phyloP scores from a whole-genome alignment of 108 stramenopile genomes.

The Cyclostephanos tholiformis region DNA sequence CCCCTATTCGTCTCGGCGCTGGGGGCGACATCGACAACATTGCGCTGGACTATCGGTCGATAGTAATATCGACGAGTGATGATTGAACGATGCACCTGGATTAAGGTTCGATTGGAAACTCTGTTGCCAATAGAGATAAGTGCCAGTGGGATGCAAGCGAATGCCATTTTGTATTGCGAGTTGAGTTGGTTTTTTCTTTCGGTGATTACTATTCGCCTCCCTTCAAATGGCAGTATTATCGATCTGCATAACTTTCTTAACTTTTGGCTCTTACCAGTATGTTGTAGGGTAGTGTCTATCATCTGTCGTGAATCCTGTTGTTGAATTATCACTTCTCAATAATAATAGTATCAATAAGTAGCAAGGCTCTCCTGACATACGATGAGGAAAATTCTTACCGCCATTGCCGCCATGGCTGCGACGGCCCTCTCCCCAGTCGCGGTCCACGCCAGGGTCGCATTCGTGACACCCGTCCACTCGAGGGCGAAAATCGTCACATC shows the following conservation, averaged over 20 bases:
- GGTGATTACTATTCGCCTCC: too few species aligned
- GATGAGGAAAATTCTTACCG: not conserved
- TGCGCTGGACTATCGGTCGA: not conserved
- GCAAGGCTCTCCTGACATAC: not conserved
- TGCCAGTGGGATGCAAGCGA: not conserved
- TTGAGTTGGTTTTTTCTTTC: too few species aligned
- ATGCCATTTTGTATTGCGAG: not conserved
- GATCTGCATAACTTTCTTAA: too few species aligned
- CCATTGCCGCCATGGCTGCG: not conserved
- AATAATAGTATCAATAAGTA: too few species aligned
- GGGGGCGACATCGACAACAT: not conserved
- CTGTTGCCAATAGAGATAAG: not conserved
- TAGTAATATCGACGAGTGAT: not conserved
- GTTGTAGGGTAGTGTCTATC: too few species aligned
- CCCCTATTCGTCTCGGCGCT: not conserved
- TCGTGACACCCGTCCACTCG: conserved; percentile 12
- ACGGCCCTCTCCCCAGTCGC: not conserved
- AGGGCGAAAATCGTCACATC: conserved; percentile 11
- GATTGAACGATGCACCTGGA: not conserved
- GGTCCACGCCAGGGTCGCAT: conserved; percentile 21
- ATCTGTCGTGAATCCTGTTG: too few species aligned
- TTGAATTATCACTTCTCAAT: too few species aligned
- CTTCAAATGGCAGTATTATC: too few species aligned
- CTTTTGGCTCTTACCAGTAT: too few species aligned
- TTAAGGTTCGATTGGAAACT: not conserved